Evolutionary conservation across 164 flowering plant species (phyloP), one percentile per base, ranked within the genome.

Genomic region (Annona squamosa): DNA sequence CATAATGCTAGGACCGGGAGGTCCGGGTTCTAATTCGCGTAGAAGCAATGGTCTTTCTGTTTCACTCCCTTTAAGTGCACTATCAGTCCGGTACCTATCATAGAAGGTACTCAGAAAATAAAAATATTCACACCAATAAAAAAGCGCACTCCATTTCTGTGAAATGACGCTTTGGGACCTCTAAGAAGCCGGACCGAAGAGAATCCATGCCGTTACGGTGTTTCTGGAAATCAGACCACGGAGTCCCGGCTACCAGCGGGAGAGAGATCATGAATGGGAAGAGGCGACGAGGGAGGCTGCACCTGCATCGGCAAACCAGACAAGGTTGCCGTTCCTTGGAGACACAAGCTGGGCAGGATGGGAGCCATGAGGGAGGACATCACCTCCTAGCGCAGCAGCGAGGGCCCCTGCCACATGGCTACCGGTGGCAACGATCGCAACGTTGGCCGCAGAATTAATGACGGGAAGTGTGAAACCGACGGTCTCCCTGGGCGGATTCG

Each of bases 381-480:
- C 69, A 17, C 65, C 63, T 4, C 72, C 77, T 9, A 78, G 62
- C 1, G 75, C 81, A 18, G 78, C 48, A 63, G 72, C 74, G 4
- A 67, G 73, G 1, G 78, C 71, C 65, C 7, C 67, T 5, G 76
- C 76, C 26, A 75, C 78, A 48, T 47, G 63, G 13, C 68, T 63
- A 0, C 83, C 83, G 12, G 78, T 77, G 6, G 71, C 83, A 4
- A 82, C 71, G 37, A 82, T 61, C 19, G 80, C 85, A 37, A 78
- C 81, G 41, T 82, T 78, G 75, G 83, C 68, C 0, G 85, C 79
- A 2, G 85, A 78, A 67, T 82, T 82, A 66, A 82, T 78, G 18
- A 82, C 85, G 0, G 85, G 85, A 37, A 82, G 73, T 6, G 85
- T 80, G 72, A 83, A 47, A 5, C 80, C 77, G 67, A 83, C 74